A percentile compares a stretch with the other conserved stretches of the same genome.
These are phyloP conservation scores for Tetrapyrgos nigripes DNA, from an alignment of 1,284 basidiomycete species.

Conservation along the genomic window DNA sequence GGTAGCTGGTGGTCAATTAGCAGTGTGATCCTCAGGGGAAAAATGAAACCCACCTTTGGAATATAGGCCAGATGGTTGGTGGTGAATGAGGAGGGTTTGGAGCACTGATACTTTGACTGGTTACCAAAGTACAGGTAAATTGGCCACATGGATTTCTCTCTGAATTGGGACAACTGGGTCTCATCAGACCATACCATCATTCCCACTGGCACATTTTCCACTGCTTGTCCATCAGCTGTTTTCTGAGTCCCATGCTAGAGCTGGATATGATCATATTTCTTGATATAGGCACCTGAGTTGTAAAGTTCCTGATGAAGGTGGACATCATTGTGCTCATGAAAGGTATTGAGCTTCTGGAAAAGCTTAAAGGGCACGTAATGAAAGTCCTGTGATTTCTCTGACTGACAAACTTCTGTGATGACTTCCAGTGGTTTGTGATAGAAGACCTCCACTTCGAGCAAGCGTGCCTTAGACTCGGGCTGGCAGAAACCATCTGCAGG, in stretches of 20 bases:
- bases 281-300: conserved; percentile 2
- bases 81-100: conserved; percentile 23
- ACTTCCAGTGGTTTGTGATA: conserved; percentile 30
- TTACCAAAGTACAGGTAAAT: conserved; percentile 43
- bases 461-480: not conserved
- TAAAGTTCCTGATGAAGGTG: not conserved
- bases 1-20: conserved; percentile 7
- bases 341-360: not conserved
- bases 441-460: conserved; percentile 30
- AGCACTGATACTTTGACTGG: conserved; percentile 39
- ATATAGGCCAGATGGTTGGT: conserved; percentile 43
- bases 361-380: conserved; percentile 39
- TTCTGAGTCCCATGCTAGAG: not conserved
- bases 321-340: not conserved
- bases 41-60: conserved; percentile 27
- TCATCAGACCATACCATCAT: conserved; percentile 45
- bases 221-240: not conserved
- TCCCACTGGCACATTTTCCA: conserved; percentile 15
- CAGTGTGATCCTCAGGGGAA: not conserved
- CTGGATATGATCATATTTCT: conserved; percentile 5
- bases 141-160: conserved; percentile 41
- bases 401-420: conserved; percentile 31
- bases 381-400: conserved; percentile 26
- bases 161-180: conserved; percentile 43
- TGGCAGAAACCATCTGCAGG: not conserved